Base-by-base conservation (phyloP, 108 stramenopile species). In the Cyclotella kingstonii region DNA sequence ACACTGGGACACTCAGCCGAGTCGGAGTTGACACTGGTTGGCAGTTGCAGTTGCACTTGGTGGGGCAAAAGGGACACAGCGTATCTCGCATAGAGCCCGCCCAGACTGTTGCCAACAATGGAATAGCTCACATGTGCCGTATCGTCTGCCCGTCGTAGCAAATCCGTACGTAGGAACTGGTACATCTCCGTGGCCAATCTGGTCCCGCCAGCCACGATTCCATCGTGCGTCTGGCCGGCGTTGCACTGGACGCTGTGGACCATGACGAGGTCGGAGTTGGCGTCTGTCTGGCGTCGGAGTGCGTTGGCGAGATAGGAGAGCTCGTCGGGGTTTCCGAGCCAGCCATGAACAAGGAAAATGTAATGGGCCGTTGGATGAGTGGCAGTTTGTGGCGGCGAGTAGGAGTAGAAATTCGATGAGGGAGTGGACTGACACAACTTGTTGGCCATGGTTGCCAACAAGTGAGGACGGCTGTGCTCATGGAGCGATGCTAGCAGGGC, bases 51-150 rank as follows among this genome's bases (percentile, higher is more conserved):
- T 43, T 73, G 72, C 12, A 76, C 21, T 67, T 66, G 57, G 6
- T 57, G 66, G 7, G 76, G 76, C 0, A 77, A 12, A 3, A 72
- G 53, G 42, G 89, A 84, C 47, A 91, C 67, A 26, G 93, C 88
- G 63, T 86, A 91, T 28, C 93, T 79, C 29, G 78, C 73, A 69
- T 87, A 94, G 5, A 94, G 44, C 8, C 93, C 93, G 8, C 93
- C 93, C 35, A 94, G 75, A 29, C 81, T 83, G 59, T 94, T 94
- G 15, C 93, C 93, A 0, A 94, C 65, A 35, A 94, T 63, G 15
- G 90, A 89, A 50, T 87, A 82, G 3, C 86, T 91, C 17, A 91
- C 67, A 56, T 68, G 66, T 10, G 26, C 26, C 0, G 18, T 28
- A 3, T 54, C 40, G 35, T 41, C 34, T 12, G 57, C 51, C 35